A percentile compares a stretch with the other conserved stretches of the same genome.
Conservation (phyloP, 805 yeast genomes). For the Candida michaelii region DNA sequence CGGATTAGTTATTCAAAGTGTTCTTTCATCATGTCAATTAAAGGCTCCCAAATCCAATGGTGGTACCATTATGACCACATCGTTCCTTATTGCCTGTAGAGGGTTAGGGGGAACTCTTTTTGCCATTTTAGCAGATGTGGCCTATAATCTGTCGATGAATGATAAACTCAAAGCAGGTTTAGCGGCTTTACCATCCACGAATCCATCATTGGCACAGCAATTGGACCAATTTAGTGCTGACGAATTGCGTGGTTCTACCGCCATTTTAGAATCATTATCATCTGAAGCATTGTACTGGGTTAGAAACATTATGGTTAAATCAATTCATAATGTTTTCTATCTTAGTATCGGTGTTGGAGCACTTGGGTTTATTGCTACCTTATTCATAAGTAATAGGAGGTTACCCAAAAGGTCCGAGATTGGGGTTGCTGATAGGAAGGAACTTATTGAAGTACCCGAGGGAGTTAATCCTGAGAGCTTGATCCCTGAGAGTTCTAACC, state of each 20-base stretch:
- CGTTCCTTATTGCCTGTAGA: conserved; percentile 45
- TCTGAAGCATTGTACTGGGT: conserved; percentile 25
- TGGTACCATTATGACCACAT: conserved; percentile 47
- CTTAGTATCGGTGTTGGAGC: conserved; percentile 38
- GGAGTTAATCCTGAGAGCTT: neutral
- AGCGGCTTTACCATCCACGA: conserved; percentile 9
- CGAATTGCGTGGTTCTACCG: conserved; percentile 8
- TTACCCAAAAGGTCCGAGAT: conserved; percentile 11
- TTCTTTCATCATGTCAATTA: conserved; percentile 45
- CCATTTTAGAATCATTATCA: conserved; percentile 14
- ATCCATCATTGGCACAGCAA: conserved; percentile 9
- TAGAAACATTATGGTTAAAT: conserved; percentile 29
- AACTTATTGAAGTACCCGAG: neutral
- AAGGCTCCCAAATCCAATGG: conserved; percentile 54
- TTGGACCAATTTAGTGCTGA: conserved; percentile 7
- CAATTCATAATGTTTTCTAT: conserved; percentile 42
- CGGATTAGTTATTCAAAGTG: conserved; percentile 49
- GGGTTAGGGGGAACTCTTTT: conserved; percentile 48
- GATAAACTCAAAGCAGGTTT: conserved; percentile 11
- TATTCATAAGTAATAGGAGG: conserved; percentile 41
- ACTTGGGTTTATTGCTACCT: conserved; percentile 25
- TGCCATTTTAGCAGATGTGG: conserved; percentile 19
- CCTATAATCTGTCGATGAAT: conserved; percentile 11
- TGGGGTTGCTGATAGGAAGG: neutral
- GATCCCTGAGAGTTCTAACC: too few relatives aligned